A percentile compares a stretch with the other conserved stretches of the same genome.
Conservation (phyloP, 495 filamentous ascomycete species). For the Pyrenopolyporus hunteri region DNA sequence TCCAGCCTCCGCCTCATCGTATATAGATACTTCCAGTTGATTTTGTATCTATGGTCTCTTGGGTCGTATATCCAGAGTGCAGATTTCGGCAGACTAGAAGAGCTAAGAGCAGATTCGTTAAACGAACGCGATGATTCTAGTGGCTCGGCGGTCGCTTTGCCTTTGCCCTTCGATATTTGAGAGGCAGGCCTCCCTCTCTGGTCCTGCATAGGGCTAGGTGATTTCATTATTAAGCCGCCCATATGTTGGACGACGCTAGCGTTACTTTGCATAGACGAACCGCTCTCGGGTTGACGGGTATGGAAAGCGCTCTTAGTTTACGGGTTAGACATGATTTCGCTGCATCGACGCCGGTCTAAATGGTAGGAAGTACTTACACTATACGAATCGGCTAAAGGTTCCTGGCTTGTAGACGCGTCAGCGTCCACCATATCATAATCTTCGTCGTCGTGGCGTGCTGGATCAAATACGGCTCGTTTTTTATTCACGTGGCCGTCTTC, state of each 20-base stretch:
- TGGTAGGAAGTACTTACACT: conserved; percentile 13
- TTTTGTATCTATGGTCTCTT: conserved; percentile 53
- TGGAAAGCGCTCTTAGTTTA: conserved; percentile 47
- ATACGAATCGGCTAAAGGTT: conserved; percentile 29
- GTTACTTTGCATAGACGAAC: conserved; percentile 38
- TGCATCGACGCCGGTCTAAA: conserved; percentile 40
- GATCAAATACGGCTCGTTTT: conserved; percentile 53
- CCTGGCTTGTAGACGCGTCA: conserved; percentile 36
- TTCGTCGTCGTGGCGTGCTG: conserved; percentile 39
- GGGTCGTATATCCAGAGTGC: conserved; percentile 52
- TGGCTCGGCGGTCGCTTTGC: conserved; percentile 33
- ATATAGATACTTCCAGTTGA: conserved; percentile 88
- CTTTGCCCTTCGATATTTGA: conserved; percentile 45
- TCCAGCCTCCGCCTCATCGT: conserved; percentile 85
- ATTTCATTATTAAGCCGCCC: conserved; percentile 37
- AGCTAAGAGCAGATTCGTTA: conserved; percentile 33
- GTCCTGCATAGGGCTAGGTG: conserved; percentile 39
- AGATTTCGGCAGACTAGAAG: conserved; percentile 41
- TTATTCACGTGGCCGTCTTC: conserved; percentile 52
- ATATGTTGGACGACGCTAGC: conserved; percentile 30
- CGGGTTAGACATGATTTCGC: conserved; percentile 40
- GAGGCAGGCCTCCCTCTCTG: conserved; percentile 14
- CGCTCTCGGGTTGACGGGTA: conserved; percentile 30
- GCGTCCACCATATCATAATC: conserved; percentile 57
- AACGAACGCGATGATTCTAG: conserved; percentile 36